Evolutionary conservation across 129 eudicot species (phyloP).

Genomic region (Calendula officinalis): DNA sequence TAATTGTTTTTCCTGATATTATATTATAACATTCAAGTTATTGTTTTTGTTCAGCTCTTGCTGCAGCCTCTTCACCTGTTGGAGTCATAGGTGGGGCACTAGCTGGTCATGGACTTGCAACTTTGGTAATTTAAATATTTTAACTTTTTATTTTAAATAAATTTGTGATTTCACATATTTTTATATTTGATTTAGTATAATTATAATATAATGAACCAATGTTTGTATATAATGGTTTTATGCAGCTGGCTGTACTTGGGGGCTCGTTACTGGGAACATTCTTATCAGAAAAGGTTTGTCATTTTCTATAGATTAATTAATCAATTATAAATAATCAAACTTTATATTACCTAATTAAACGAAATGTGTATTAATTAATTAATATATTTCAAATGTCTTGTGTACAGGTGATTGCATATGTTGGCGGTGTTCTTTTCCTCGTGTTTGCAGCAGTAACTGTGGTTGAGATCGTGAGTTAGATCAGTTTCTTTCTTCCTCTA

Average conservation of each 20-base stretch:
- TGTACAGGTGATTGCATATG: constrained; percentile 77
- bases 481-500: neutral
- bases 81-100: constrained; percentile 96
- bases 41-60: constrained; percentile 58
- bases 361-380: too few relatives aligned
- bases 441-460: constrained; percentile 88
- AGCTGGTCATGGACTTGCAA: constrained; percentile 96
- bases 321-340: too few relatives aligned
- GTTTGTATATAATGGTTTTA: constrained; percentile 6
- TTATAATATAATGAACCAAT: neutral
- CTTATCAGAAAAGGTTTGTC: constrained; percentile 59
- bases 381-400: too few relatives aligned
- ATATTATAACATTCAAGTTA: neutral
- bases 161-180: neutral
- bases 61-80: constrained; percentile 96
- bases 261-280: constrained; percentile 91
- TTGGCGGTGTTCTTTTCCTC: constrained; percentile 88
- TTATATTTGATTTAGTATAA: constrained; percentile 10
- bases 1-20: neutral
- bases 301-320: too few relatives aligned
- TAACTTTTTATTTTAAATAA: neutral
- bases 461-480: constrained; percentile 65
- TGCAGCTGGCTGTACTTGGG: constrained; percentile 96
- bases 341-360: too few relatives aligned
- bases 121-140: constrained; percentile 58